Percentiles rank a stretch among this genome's conserved stretches.
phyloP scores from a whole-genome alignment of 2,329 filamentous ascomycete species.

The Malbranchea cinnamomea region DNA sequence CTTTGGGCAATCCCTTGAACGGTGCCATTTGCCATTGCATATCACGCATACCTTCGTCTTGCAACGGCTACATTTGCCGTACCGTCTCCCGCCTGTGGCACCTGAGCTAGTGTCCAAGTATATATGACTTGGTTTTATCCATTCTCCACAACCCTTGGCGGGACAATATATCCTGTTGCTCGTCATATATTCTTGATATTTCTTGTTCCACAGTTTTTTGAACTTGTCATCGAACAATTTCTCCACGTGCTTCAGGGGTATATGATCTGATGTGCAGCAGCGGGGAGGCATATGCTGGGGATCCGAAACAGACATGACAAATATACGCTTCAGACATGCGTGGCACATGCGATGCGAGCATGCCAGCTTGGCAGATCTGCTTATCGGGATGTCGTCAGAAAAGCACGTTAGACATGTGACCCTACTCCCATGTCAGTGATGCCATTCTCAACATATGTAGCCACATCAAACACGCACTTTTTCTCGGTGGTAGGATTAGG shows the following conservation, averaged over 20 bases:
- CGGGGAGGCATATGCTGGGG: constrained; percentile 70
- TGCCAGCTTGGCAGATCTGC: constrained; percentile 53
- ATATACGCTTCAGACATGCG: constrained; percentile 57
- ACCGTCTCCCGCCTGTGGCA: constrained; percentile 41
- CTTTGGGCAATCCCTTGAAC: constrained; percentile 51
- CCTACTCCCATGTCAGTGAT: constrained; percentile 26
- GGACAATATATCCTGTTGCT: constrained; percentile 68
- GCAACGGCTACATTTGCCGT: constrained; percentile 57
- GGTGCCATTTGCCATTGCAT: constrained; percentile 65
- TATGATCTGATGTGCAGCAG: constrained; percentile 61
- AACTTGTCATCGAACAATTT: constrained; percentile 57
- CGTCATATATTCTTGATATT: constrained; percentile 61
- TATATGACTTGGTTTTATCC: constrained; percentile 61
- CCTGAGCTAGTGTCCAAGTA: constrained; percentile 34
- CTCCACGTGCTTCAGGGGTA: constrained; percentile 63
- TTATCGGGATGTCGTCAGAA: constrained; percentile 47
- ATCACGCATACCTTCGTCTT: constrained; percentile 56
- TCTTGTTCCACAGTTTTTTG: constrained; percentile 67
- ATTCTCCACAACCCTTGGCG: constrained; percentile 54
- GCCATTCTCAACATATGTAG: not conserved
- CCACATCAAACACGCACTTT: constrained; percentile 7
- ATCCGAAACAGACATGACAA: constrained; percentile 61
- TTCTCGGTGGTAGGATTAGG: constrained; percentile 6
- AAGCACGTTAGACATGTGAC: constrained; percentile 60
- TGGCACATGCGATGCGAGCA: constrained; percentile 76